Evolutionary conservation across 208 protist genomes (phyloP).

Genomic region (Acanthamoeba castellanii): DNA sequence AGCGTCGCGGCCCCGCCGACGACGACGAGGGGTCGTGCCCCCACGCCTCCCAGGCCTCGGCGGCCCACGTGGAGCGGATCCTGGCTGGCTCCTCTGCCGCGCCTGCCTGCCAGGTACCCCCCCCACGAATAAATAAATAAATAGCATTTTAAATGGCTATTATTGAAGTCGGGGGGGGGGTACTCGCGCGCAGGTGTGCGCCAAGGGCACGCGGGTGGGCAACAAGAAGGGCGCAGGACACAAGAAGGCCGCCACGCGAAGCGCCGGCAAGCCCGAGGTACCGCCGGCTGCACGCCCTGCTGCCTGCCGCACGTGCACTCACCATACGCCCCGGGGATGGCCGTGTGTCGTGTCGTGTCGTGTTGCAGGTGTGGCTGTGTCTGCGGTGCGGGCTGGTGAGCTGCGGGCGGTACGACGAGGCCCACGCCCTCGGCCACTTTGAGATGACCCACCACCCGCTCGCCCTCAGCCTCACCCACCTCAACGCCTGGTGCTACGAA

Average conservation of each 20-base stretch:
- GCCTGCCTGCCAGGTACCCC: not conserved
- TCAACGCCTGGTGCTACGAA: constrained; percentile 29
- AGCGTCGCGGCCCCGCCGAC: not conserved
- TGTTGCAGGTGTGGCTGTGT: constrained; percentile 51
- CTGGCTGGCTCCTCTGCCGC: not conserved
- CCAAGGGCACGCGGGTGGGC: not conserved
- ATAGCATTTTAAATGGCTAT: not conserved
- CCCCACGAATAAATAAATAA: not conserved
- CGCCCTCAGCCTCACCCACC: not conserved
- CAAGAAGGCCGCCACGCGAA: not conserved
- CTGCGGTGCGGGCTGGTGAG: constrained; percentile 15
- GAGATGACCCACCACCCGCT: not conserved
- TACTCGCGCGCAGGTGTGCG: not conserved
- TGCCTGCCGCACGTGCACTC: no score
- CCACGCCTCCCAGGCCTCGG: not conserved
- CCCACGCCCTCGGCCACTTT: not conserved
- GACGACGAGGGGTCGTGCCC: not conserved
- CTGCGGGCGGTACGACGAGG: constrained; percentile 34
- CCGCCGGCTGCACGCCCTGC: no score
- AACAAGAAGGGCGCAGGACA: not conserved
- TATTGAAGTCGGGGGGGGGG: no score
- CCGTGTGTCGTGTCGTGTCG: no score
- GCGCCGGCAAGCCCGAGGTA: not conserved
- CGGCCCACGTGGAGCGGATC: not conserved
- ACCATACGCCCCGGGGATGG: no score